A percentile compares a stretch with the other conserved stretches of the same genome.
phyloP scores from a whole-genome alignment of 2,329 filamentous ascomycete species.

The Ascochyta pisi region DNA sequence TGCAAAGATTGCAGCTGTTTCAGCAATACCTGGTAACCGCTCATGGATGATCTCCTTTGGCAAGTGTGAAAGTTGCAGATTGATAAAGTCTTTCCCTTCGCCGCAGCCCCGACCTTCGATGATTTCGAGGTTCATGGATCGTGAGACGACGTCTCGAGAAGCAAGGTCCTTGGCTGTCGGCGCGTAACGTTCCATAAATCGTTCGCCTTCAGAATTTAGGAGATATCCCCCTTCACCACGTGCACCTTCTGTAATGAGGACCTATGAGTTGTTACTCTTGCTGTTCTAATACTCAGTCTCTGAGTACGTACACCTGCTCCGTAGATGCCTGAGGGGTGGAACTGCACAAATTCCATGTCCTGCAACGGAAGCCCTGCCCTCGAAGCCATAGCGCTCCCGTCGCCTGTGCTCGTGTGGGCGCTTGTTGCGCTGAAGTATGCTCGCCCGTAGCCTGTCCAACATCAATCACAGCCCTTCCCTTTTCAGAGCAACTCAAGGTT shows the following conservation, averaged over 20 bases:
- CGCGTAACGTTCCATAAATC: slow-evolving; percentile 61
- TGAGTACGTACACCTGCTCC: slow-evolving; percentile 52
- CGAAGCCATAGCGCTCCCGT: slow-evolving; percentile 59
- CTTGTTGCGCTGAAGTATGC: slow-evolving; percentile 60
- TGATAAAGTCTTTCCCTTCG: slow-evolving; percentile 56
- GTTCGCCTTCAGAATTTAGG: slow-evolving; percentile 57
- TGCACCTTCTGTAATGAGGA: slow-evolving; percentile 58
- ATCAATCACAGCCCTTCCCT: slow-evolving; percentile 6
- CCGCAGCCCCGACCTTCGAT: slow-evolving; percentile 56
- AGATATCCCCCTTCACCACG: slow-evolving; percentile 60
- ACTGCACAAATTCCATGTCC: slow-evolving; percentile 61
- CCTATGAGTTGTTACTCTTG: slow-evolving; percentile 18
- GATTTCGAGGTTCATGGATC: slow-evolving; percentile 60
- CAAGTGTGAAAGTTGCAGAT: slow-evolving; percentile 57
- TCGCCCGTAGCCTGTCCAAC: slow-evolving; percentile 52
- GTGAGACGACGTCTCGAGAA: slow-evolving; percentile 56
- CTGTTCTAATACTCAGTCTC: not conserved
- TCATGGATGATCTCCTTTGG: slow-evolving; percentile 57
- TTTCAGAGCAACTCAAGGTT: not conserved
- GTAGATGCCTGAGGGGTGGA: slow-evolving; percentile 60
- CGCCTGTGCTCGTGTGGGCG: slow-evolving; percentile 59
- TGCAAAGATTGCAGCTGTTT: slow-evolving; percentile 59
- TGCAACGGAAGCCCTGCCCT: slow-evolving; percentile 58
- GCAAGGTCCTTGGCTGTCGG: slow-evolving; percentile 60
- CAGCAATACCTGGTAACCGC: slow-evolving; percentile 58